phyloP scores from a whole-genome alignment of 495 filamentous ascomycete species.

The Friedmanniomyces endolithicus region DNA sequence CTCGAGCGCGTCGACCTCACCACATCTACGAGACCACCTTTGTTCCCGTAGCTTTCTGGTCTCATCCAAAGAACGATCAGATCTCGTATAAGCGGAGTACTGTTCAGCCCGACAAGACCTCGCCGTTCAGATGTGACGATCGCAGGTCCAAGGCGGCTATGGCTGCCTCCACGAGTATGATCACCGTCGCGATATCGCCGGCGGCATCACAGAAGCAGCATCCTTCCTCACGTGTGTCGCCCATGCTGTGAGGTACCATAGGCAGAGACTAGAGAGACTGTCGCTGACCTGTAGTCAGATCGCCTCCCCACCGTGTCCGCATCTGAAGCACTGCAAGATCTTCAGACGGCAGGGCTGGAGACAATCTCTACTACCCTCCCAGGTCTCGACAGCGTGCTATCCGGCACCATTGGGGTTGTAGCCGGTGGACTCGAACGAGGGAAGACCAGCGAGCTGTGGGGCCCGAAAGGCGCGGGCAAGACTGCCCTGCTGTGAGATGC shows the following conservation, averaged over 20 bases:
- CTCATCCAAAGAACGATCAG: too few species aligned
- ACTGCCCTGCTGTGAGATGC: constrained; percentile 58
- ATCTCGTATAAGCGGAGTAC: too few species aligned
- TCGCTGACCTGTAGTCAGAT: constrained; percentile 35
- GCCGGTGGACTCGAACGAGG: constrained; percentile 54
- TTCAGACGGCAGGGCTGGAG: constrained; percentile 37
- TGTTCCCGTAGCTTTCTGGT: too few species aligned
- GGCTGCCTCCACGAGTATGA: background rate
- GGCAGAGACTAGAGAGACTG: background rate
- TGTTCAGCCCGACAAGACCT: too few species aligned
- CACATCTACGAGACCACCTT: too few species aligned
- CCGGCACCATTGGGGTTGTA: constrained; percentile 2
- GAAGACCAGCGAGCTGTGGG: constrained; percentile 78
- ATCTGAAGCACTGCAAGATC: constrained; percentile 63
- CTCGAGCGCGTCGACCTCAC: too few species aligned
- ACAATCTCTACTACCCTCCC: constrained; percentile 55
- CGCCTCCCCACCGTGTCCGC: constrained; percentile 80
- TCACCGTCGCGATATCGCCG: background rate
- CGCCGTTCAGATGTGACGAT: background rate
- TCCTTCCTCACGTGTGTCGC: constrained; percentile 24
- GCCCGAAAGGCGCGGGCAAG: constrained; percentile 80
- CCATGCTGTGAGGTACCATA: background rate
- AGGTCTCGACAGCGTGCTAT: constrained; percentile 35
- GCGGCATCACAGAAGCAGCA: constrained; percentile 10
- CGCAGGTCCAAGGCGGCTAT: background rate